Evolutionary conservation across 768 basidiomycete genomes (phyloP), one percentile per base, ranked within the genome.

Genomic region (Leucosporidium creatinivorum): DNA sequence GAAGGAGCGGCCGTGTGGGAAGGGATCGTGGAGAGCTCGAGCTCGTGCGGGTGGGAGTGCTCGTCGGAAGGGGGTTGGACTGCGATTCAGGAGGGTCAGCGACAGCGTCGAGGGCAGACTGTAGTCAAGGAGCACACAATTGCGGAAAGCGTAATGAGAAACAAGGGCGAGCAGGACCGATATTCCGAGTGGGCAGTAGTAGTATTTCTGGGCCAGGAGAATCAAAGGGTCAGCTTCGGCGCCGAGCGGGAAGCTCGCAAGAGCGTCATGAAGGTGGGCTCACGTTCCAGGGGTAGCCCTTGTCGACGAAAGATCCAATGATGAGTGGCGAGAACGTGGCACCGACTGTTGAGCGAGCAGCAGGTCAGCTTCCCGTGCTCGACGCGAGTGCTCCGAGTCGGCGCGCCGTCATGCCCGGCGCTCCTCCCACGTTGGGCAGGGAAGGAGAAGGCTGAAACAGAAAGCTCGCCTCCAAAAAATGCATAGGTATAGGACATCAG

Each of bases 271-370:
- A 21, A 26, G 18, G 23, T 3, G 12, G 18, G 30, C 57, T 47
- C 18, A 66, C 50, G 47, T 58, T 52, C 73, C 70, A 74, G 8
- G 6, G 8, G 47, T 58, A 58, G 33, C 50, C 61, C 1, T 48
- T 21, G 59, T 74, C 70, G 51, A 72, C 51, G 23, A 74, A 63
- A 0, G 31, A 30, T 31, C 73, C 73, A 50, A 74, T 70, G 52
- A 70, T 36, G 52, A 74, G 58, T 0, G 73, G 73, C 0, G 70
- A 68, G 57, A 72, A 48, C 18, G 55, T 58, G 1, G 73, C 69
- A 5, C 73, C 73, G 47, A 73, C 58, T 26, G 66, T 59, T 33
- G 51, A 63, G 8, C 50, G 50, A 56, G 25, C 52, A 36, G 28
- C 4, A 17, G 30, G 61, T 39, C 39, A 50, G 10, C 36, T 15